Conservation (phyloP, 768 basidiomycete genomes). For the Cubamyces sp. region DNA sequence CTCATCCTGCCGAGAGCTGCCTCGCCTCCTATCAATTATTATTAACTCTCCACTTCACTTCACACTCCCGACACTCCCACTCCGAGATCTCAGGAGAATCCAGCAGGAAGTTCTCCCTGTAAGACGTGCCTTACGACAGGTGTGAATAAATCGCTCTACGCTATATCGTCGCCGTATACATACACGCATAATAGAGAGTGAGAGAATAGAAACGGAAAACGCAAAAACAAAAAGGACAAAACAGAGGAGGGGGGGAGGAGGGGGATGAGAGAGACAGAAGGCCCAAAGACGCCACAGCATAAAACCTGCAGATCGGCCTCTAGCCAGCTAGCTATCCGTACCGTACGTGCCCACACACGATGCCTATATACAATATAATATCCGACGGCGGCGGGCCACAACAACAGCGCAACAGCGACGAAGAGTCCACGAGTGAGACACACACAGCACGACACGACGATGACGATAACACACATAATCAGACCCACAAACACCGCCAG, state of each 20-base stretch:
- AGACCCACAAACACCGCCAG: not conserved
- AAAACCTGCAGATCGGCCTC: too few species aligned
- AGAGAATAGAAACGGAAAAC: not conserved
- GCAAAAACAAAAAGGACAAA: too few species aligned
- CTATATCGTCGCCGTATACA: slow-evolving; percentile 22
- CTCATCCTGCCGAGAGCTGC: too few species aligned
- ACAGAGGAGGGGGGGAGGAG: too few species aligned
- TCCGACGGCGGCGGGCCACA: slow-evolving; percentile 6
- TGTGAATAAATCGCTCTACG: slow-evolving; percentile 22
- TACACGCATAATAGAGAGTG: slow-evolving; percentile 26
- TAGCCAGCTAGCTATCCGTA: too few species aligned
- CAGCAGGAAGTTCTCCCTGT: too few species aligned
- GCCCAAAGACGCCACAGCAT: too few species aligned
- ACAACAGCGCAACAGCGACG: not conserved
- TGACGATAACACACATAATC: not conserved
- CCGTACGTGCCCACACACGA: not conserved
- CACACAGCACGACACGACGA: not conserved
- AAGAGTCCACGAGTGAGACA: not conserved
- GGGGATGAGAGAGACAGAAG: too few species aligned
- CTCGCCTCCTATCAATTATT: too few species aligned
- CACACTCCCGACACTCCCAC: not conserved
- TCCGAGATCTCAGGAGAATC: not conserved
- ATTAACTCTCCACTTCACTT: too few species aligned
- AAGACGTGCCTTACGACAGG: not conserved
- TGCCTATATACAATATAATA: slow-evolving; percentile 19